Percentiles rank a stretch among this genome's conserved stretches.
These are phyloP conservation scores for Wickerhamia fluorescens DNA, from an alignment of 805 yeast species.

Conservation along the genomic window DNA sequence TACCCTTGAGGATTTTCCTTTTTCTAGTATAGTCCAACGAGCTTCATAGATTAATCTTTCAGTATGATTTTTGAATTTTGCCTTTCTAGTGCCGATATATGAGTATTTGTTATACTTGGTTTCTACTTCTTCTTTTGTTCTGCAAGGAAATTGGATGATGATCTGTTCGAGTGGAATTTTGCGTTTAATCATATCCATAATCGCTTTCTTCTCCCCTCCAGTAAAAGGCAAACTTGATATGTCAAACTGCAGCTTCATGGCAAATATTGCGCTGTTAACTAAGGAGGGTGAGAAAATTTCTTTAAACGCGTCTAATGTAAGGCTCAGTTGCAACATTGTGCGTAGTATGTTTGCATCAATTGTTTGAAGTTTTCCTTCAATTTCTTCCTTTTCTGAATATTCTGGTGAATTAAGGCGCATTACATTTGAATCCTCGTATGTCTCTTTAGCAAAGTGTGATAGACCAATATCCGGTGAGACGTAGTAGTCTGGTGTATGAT, in stretches of 20 bases:
- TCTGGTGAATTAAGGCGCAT: too few relatives aligned
- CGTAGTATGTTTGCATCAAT: too few relatives aligned
- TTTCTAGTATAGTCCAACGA: constrained; percentile 26
- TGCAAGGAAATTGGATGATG: constrained; percentile 16
- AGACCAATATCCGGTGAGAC: too few relatives aligned
- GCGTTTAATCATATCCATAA: constrained; percentile 11
- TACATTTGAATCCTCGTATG: too few relatives aligned
- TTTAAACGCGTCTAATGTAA: too few relatives aligned
- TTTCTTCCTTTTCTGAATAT: too few relatives aligned
- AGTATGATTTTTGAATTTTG: constrained; percentile 18
- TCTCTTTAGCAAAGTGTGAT: too few relatives aligned
- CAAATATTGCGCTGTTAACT: neutral
- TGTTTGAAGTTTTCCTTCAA: too few relatives aligned
- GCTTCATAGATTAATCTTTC: constrained; percentile 34
- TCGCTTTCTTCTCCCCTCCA: constrained; percentile 16
- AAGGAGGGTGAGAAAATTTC: too few relatives aligned
- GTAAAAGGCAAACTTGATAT: constrained; percentile 7
- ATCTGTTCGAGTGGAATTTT: constrained; percentile 9
- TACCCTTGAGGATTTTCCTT: constrained; percentile 7
- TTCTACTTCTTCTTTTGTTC: constrained; percentile 15
- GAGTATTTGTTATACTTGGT: constrained; percentile 16
- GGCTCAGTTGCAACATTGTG: too few relatives aligned
- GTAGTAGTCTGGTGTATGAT: constrained; percentile 7
- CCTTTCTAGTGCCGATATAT: constrained; percentile 19
- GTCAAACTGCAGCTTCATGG: neutral